Base-by-base conservation (phyloP, 805 yeast genomes). In the Metschnikowia hibisci region DNA sequence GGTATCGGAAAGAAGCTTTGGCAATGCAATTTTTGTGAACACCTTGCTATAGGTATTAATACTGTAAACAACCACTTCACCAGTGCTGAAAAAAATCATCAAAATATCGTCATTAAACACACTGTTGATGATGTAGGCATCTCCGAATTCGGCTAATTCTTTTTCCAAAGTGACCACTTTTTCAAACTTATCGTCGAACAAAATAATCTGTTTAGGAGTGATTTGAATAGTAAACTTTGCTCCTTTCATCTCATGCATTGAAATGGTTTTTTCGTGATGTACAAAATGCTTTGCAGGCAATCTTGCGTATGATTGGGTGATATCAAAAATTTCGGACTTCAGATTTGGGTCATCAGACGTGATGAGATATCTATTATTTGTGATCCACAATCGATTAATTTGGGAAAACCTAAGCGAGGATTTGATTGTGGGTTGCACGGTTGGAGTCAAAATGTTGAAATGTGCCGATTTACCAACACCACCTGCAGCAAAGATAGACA, bases 381-480 rank as follows among this genome's bases (percentile, higher is more conserved):
- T 61, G 32, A 85, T 84, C 95, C 95, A 89, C 54, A 86, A 73
- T 52, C 82, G 78, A 50, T 82, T 78, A 27, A 84, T 82, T 56
- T 80, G 84, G 15, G 83, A 82, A 55, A 85, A 85, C 47, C 78
- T 81, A 41, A 87, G 70, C 3, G 89, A 81, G 2, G 87, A 78
- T 40, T 78, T 76, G 7, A 88, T 76, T 0, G 58, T 60, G 0
- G 96, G 95, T 45, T 81, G 80, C 11, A 88, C 72, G 3, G 84
- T 72, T 5, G 88, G 87, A 20, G 81, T 75, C 45, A 87, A 73
- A 3, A 83, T 71, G 27, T 82, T 78, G 25, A 90, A 47, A 15
- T 76, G 71, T 10, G 85, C 77, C 6, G 75, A 70, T 1, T 58
- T 51, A 7, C 74, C 80, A 12, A 80, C 70, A 0, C 96, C 96